Conservation (phyloP, 225 moss, liverwort and hornwort genomes). For the Sphagnum contortum region DNA sequence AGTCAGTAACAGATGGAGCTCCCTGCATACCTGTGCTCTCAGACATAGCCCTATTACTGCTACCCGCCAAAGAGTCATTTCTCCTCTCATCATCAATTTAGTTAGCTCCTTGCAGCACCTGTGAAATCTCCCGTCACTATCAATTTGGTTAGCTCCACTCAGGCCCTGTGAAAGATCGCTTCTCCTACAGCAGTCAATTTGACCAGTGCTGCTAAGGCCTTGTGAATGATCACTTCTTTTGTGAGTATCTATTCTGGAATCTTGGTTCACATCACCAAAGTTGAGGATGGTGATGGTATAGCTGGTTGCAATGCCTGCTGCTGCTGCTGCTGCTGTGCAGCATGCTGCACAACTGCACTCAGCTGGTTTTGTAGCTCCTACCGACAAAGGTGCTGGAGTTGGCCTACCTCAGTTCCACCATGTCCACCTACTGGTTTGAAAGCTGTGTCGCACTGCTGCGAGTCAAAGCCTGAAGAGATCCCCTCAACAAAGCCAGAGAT, state of each 20-base stretch:
- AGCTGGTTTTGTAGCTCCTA: slow-evolving; percentile 50
- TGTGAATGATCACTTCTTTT: slow-evolving; percentile 21
- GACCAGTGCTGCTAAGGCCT: too few relatives aligned
- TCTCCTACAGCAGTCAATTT: too few relatives aligned
- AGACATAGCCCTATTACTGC: slow-evolving; percentile 23
- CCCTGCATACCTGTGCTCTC: slow-evolving; percentile 29
- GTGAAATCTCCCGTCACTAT: not conserved
- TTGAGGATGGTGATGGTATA: slow-evolving; percentile 25
- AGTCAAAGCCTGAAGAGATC: slow-evolving; percentile 28
- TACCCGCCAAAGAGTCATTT: slow-evolving; percentile 13
- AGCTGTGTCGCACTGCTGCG: slow-evolving; percentile 27
- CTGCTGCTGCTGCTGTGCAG: slow-evolving; percentile 19
- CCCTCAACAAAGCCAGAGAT: slow-evolving; percentile 50
- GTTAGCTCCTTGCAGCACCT: slow-evolving; percentile 6
- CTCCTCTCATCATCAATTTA: too few relatives aligned
- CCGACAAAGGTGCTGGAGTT: slow-evolving; percentile 53
- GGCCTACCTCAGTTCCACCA: slow-evolving; percentile 33
- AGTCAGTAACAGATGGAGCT: slow-evolving; percentile 16
- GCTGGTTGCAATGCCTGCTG: slow-evolving; percentile 19
- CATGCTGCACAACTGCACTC: slow-evolving; percentile 43
- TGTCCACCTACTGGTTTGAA: slow-evolving; percentile 26
- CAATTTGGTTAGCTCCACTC: too few relatives aligned
- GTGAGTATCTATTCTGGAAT: slow-evolving; percentile 22
- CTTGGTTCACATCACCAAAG: not conserved
- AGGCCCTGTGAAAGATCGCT: too few relatives aligned